Base-by-base conservation (phyloP, 257 asterid genomes). In the Knoxia roxburghii region DNA sequence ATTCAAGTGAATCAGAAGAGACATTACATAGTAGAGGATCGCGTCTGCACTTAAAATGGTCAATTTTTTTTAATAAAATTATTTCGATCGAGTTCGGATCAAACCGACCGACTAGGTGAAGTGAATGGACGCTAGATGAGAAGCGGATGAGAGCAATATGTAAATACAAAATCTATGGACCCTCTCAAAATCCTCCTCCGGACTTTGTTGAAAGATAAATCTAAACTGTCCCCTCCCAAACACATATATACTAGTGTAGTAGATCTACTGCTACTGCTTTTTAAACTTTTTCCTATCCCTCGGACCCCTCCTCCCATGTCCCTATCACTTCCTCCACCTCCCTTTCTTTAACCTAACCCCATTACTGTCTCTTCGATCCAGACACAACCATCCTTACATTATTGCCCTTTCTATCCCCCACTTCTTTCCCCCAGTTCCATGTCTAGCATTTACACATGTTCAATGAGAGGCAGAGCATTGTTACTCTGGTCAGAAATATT, bases 151-250 rank as follows among this genome's bases (percentile, higher is more conserved):
- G 78, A 30, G 61, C 37, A 26, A 51, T 69, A 24, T 43, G 73
- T 69, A 79, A 71, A 73, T 73, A 64, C 68, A 75, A 79, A 72
- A 75, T 75, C 77, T 48, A 24, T 17, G 7, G 26, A 3, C 39
- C 41, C 41, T 37, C 9, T 9, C 41, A n/a, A n/a, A n/a, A n/a
- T 9, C 41, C 41, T 37, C 9, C 29, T 48, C 53, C 32, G 33
- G 5, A 14, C 79, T 72, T 82, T 79, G 45, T 69, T 65, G 53
- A 56, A 73, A 76, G 49, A n/a, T 45, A 73, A 60, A 73, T 78
- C 82, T 71, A 70, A 41, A 60, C 65, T 65, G 75, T 71, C 79
- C 78, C 72, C 55, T 32, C 51, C 15, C 1, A 6, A 5, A 33
- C 40, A 12, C 14, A 10, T n/a, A n/a, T n/a, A n/a, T n/a, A n/a